These are phyloP conservation scores for Penicillium taxi DNA, from an alignment of 495 filamentous ascomycete genomes.

Conservation along the genomic window DNA sequence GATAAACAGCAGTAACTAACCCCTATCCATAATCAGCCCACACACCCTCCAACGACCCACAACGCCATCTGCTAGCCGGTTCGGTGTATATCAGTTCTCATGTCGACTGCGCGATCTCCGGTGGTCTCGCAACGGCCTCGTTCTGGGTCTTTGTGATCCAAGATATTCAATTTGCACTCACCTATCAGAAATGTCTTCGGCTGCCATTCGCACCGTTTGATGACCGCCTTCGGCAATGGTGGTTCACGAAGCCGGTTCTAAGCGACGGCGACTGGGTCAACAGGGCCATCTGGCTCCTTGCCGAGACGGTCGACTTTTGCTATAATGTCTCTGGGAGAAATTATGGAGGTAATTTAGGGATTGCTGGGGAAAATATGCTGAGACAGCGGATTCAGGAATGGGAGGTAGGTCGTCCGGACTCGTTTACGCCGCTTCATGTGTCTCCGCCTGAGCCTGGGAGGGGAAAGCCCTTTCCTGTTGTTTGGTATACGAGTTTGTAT, in stretches of 20 bases:
- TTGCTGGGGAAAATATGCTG: constrained; percentile 16
- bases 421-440: constrained; percentile 31
- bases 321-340: constrained; percentile 22
- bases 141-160: constrained; percentile 42
- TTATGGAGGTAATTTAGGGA: constrained; percentile 12
- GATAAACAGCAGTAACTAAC: background rate
- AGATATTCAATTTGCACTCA: constrained; percentile 36
- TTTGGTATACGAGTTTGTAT: constrained; percentile 31
- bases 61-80: constrained; percentile 35
- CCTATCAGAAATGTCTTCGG: constrained; percentile 31
- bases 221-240: constrained; percentile 26
- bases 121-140: constrained; percentile 32
- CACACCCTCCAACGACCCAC: constrained; percentile 30
- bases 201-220: constrained; percentile 31
- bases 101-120: constrained; percentile 32
- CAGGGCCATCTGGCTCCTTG: constrained; percentile 33
- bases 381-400: constrained; percentile 25
- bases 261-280: constrained; percentile 36
- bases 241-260: constrained; percentile 20
- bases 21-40: constrained; percentile 25
- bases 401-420: constrained; percentile 25
- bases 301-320: constrained; percentile 34
- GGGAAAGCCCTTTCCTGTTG: constrained; percentile 32
- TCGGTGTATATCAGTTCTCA: constrained; percentile 40
- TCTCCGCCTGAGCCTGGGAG: constrained; percentile 20